Evolutionary conservation across 345 rosid species (phyloP).

Genomic region (Pelargonium nanum): DNA sequence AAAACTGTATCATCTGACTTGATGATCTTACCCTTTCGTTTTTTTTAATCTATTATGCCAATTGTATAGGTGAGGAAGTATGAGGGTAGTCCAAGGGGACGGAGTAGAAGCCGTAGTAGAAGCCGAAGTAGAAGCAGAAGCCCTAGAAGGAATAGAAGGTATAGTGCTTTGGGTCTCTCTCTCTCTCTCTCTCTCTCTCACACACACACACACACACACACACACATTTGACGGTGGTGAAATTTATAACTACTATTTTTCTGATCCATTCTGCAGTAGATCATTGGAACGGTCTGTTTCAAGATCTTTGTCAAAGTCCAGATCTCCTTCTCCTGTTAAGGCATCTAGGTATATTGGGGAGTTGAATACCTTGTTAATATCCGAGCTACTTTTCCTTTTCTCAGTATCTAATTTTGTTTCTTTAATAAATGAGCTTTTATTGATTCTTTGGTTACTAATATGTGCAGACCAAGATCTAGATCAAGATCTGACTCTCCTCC

Average conservation of each 20-base stretch:
- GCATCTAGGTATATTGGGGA: slow-evolving; percentile 33
- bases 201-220: not conserved
- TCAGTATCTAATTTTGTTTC: too few relatives aligned
- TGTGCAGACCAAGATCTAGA: slow-evolving; percentile 27
- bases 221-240: not conserved
- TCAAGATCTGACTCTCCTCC: slow-evolving; percentile 49
- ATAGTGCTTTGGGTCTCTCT: not conserved
- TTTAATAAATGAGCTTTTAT: too few relatives aligned
- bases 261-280: slow-evolving; percentile 30
- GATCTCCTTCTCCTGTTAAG: slow-evolving; percentile 60
- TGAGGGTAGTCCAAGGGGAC: slow-evolving; percentile 44
- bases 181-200: not conserved
- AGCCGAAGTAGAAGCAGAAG: slow-evolving; percentile 45
- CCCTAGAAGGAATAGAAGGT: slow-evolving; percentile 50
- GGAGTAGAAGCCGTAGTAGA: slow-evolving; percentile 35
- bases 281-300: slow-evolving; percentile 43
- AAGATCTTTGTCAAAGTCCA: slow-evolving; percentile 57
- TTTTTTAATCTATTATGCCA: slow-evolving; percentile 2
- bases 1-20: too few relatives aligned
- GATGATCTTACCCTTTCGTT: not conserved
- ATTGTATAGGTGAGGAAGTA: slow-evolving; percentile 52
- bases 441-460: not conserved
- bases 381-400: not conserved
- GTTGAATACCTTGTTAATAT: not conserved
- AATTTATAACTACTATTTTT: not conserved